Base-by-base conservation (phyloP, 2,329 filamentous ascomycete species). In the Parastagonospora avenae region DNA sequence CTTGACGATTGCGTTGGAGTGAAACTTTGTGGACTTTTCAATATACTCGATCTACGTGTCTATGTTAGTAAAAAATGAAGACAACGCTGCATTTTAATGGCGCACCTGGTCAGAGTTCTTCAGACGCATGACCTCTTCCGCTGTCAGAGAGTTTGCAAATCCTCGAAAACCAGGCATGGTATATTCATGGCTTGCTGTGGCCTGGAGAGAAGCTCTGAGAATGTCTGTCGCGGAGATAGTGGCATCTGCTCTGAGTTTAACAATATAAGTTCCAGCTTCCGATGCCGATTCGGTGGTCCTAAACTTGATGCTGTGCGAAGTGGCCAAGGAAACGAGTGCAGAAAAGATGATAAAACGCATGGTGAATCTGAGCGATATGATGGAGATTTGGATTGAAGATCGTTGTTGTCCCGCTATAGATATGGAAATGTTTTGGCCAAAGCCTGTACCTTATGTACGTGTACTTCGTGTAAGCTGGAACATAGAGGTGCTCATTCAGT, bases 231-330 rank as follows among this genome's bases (percentile, higher is more conserved):
- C 51, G 2, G 56, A 49, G 2, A 61, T 52, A 42, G 56, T 46
- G 19, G 65, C 44, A 15, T 68, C 66, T 28, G 66, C 58, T 59
- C 75, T 76, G 46, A 79, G 46, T 63, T 77, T 77, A 62, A 79
- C 73, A 41, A 79, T 77, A 64, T 77, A 78, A 8, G 63, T 76
- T 74, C 57, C 68, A 67, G 3, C 70, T 66, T 32, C 77, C 63
- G 27, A 70, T 46, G 9, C 60, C 60, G 29, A 32, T 35, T 69
- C 58, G n/a, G 68, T 12, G 2, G 14, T 11, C 4, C 14, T 14
- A 2, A 14, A 12, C 11, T 14, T 6, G 11, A 6, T 19, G 16
- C n/a, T 10, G 38, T n/a, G 38, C 12, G 38, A 40, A 14, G 24
- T 19, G 3, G n/a, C 41, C 10, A 16, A 16, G 16, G 29, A 30